These are phyloP conservation scores for Setomelanomma holmii DNA, from an alignment of 2,329 filamentous ascomycete species.

Conservation along the genomic window DNA sequence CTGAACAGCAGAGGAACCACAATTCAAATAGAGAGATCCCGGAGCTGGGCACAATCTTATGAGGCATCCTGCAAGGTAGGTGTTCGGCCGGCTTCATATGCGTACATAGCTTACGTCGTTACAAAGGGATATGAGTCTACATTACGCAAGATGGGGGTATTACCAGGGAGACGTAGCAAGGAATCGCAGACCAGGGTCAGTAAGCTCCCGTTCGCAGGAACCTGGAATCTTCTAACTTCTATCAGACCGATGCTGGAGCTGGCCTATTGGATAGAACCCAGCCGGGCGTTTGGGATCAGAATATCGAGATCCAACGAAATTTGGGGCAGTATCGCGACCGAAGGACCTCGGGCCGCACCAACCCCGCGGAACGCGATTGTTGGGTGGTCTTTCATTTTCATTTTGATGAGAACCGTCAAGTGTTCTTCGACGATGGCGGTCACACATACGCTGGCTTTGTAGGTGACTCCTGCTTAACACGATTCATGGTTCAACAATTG, in stretches of 20 bases:
- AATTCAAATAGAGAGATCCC: neutral
- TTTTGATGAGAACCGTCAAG: neutral
- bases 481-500: neutral
- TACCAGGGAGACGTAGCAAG: neutral
- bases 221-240: neutral
- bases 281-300: neutral
- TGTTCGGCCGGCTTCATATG: neutral
- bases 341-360: neutral
- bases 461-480: neutral
- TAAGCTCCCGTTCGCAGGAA: neutral
- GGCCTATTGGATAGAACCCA: neutral
- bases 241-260: neutral
- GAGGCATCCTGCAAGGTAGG: neutral
- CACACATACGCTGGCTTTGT: neutral
- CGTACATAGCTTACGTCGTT: neutral
- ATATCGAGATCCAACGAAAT: neutral
- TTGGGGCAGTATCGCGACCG: neutral
- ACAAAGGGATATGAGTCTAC: neutral
- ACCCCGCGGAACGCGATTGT: neutral
- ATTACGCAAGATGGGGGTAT: neutral
- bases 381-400: neutral
- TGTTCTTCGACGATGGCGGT: neutral
- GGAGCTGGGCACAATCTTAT: neutral
- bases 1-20: neutral
- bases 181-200: neutral